Evolutionary conservation across 2,329 filamentous ascomycete genomes (phyloP).

Genomic region (Pyricularia grisea): DNA sequence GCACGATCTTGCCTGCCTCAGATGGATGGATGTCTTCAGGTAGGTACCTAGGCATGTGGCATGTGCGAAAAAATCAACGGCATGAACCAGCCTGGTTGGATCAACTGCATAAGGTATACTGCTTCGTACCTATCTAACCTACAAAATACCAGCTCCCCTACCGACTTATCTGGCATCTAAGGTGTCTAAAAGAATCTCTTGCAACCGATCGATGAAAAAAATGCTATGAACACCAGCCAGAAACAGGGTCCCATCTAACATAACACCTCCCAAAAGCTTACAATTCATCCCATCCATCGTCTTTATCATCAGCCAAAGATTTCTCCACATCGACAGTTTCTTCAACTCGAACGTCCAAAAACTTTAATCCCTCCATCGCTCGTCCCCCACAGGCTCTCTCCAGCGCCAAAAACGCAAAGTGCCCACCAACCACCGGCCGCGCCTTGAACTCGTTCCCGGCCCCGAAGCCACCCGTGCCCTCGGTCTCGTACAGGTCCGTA

Average conservation of each 20-base stretch:
- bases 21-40: neutral
- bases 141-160: no score
- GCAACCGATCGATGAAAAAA: neutral
- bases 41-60: neutral
- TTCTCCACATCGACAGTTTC: constrained; percentile 13
- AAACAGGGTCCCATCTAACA: neutral
- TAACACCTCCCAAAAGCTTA: neutral
- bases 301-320: constrained; percentile 11
- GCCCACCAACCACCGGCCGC: constrained; percentile 72
- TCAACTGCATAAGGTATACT: no score
- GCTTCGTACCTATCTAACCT: no score
- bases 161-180: no score
- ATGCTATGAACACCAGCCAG: neutral
- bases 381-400: constrained; percentile 68
- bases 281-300: neutral
- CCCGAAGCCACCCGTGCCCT: constrained; percentile 60
- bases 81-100: neutral
- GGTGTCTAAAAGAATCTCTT: neutral
- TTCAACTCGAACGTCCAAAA: constrained; percentile 30
- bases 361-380: constrained; percentile 47
- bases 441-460: constrained; percentile 71
- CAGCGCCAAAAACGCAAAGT: constrained; percentile 78
- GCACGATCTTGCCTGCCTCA: neutral
- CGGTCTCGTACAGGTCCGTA: constrained; percentile 75
- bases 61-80: neutral